Base-by-base conservation (phyloP, 805 yeast genomes). In the Lipomyces anomalus region DNA sequence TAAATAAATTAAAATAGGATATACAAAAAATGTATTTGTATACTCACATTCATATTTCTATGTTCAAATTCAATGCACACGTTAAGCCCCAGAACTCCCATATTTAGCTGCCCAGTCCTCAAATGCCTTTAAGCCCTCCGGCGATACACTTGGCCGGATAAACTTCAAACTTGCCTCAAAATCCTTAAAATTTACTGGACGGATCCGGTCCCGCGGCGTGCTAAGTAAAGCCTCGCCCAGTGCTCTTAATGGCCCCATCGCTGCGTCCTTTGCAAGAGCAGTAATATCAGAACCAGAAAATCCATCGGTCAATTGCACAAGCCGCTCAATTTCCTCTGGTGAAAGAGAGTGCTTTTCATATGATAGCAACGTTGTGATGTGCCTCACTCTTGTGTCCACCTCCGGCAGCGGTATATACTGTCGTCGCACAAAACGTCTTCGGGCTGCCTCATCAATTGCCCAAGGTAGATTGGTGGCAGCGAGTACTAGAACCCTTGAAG, bases 401-500 rank as follows among this genome's bases (percentile, higher is more conserved):
- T 89, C 97, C 0, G 98, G 97, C 38, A 92, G 69, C 3, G 97
- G 97, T 44, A 92, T 89, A 65, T 92, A 89, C 60, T 86, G 94
- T 42, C 97, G 71, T 58, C 94, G 76, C 4, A 86, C 95, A 66
- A 90, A 90, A 52, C 97, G 73, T 62, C 97, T 75, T 58, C 97
- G 72, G 0, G 97, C 97, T 2, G 97, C 97, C 60, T 92, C 97
- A 64, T 90, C 98, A 50, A 85, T 88, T 1, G 87, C 83, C 98
- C 98, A 90, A 0, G 98, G 98, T 50, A 90, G 63, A 62, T 90
- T 92, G 0, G 97, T 90, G 1, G 97, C 97, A 0, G 96, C 97
- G 34, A 92, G 67, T 2, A 90, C 94, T 32, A 92, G 69, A 2
- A 90, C 97, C 43, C 97, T 71, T 40, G 78, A 78, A 4, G 64